These are phyloP conservation scores for Lippia alba DNA, from an alignment of 305 asterid genomes.

Conservation along the genomic window DNA sequence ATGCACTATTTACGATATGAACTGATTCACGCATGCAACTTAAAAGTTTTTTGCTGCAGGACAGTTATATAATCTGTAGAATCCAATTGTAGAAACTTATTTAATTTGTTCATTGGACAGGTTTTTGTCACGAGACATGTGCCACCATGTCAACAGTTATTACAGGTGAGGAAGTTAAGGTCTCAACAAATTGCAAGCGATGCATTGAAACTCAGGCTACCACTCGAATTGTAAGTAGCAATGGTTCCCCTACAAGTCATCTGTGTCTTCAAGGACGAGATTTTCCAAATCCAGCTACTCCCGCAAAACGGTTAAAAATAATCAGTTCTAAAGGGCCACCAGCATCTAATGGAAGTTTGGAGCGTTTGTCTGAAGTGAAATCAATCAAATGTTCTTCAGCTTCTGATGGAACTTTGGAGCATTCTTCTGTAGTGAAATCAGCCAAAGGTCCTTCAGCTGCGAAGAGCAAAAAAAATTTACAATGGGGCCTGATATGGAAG, in stretches of 20 bases:
- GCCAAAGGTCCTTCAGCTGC: conserved; percentile 40
- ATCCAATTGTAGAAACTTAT: conserved; percentile 26
- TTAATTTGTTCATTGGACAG: conserved; percentile 48
- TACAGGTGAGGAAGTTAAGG: conserved; percentile 47
- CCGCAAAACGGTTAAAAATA: conserved; percentile 44
- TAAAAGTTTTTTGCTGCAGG: conserved; percentile 17
- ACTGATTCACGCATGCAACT: conserved; percentile 15
- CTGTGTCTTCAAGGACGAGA: conserved; percentile 61
- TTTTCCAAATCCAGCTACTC: conserved; percentile 39
- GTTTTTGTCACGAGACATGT: conserved; percentile 78
- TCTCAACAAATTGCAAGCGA: conserved; percentile 61
- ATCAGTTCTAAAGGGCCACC: conserved; percentile 42
- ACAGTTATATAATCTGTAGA: conserved; percentile 19
- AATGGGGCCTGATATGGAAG: conserved; percentile 89
- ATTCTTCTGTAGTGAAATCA: conserved; percentile 47
- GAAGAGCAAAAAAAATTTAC: conserved; percentile 47
- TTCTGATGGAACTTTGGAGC: conserved; percentile 25
- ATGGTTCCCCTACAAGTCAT: conserved; percentile 73
- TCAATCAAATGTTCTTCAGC: conserved; percentile 36
- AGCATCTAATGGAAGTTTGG: conserved; percentile 39
- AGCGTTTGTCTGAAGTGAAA: conserved; percentile 45
- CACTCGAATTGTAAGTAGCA: conserved; percentile 42
- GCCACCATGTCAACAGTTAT: conserved; percentile 52
- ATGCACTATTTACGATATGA: conserved; percentile 1
- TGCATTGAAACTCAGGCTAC: conserved; percentile 53